phyloP scores from a whole-genome alignment of 1,139 yeast species.

The Hanseniaspora uvarum region DNA sequence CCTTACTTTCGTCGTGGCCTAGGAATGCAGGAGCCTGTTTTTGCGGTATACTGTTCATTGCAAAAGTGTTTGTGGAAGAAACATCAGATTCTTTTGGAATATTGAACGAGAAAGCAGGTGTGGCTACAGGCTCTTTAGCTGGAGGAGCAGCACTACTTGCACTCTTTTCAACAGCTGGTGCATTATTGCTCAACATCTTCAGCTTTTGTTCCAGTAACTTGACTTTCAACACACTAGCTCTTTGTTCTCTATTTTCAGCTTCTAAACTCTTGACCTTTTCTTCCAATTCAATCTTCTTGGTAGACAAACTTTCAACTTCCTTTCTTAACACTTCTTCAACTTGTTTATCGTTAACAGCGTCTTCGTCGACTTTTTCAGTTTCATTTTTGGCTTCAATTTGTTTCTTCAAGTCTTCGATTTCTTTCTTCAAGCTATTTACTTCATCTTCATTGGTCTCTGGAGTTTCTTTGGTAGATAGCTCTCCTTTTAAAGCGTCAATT shows the following conservation, averaged over 20 bases:
- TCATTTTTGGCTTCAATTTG: conserved; percentile 22
- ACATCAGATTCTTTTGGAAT: not conserved
- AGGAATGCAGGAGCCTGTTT: conserved; percentile 11
- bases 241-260: conserved; percentile 24
- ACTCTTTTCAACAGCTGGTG: not conserved
- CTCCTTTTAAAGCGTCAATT: conserved; percentile 21
- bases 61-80: not conserved
- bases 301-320: not conserved
- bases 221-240: conserved; percentile 23
- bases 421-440: conserved; percentile 22
- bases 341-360: not conserved
- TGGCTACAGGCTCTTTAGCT: not conserved
- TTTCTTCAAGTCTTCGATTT: conserved; percentile 29
- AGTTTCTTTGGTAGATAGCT: conserved; percentile 15
- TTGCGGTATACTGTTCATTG: not conserved
- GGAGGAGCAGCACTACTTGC: not conserved
- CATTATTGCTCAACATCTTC: conserved; percentile 10
- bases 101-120: not conserved
- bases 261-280: conserved; percentile 22
- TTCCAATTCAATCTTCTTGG: not conserved
- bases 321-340: not conserved
- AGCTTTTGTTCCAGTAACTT: conserved; percentile 24
- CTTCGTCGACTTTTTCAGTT: not conserved
- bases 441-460: not conserved
- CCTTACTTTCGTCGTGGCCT: not conserved